Evolutionary conservation across 2,329 filamentous ascomycete species (phyloP).

Genomic region (Hirsutella rhossiliensis): DNA sequence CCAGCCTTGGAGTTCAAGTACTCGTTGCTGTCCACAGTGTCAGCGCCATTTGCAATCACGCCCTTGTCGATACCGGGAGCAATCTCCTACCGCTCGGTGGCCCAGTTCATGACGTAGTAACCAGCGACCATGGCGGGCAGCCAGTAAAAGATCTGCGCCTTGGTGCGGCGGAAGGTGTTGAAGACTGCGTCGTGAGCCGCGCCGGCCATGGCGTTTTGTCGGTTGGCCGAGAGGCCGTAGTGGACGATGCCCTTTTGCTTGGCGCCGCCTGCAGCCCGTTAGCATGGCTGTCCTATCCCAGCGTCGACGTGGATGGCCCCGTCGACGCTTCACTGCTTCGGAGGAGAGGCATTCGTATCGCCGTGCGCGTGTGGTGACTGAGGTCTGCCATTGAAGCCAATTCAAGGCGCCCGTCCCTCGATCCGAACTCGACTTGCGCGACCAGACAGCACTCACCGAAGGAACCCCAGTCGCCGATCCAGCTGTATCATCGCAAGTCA

Average conservation of each 20-base stretch:
- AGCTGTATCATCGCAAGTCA: slow-evolving; percentile 36
- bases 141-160: slow-evolving; percentile 80
- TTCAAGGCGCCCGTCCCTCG: neutral
- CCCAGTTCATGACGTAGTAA: slow-evolving; percentile 85
- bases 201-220: slow-evolving; percentile 77
- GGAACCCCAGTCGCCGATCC: slow-evolving; percentile 61
- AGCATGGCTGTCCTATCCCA: neutral
- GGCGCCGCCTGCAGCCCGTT: slow-evolving; percentile 32
- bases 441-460: slow-evolving; percentile 38
- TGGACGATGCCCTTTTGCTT: slow-evolving; percentile 52
- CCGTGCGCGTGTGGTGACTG: neutral
- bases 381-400: neutral
- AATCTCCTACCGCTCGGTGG: slow-evolving; percentile 64
- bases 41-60: neutral
- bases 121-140: slow-evolving; percentile 64
- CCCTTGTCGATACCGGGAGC: neutral
- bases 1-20: slow-evolving; percentile 73
- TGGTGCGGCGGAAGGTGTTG: slow-evolving; percentile 85
- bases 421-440: neutral
- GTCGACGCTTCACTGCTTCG: neutral
- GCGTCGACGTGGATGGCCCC: neutral
- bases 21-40: slow-evolving; percentile 47
- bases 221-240: slow-evolving; percentile 77
- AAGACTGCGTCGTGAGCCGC: slow-evolving; percentile 73
- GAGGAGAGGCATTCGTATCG: neutral